Conservation (phyloP, 805 yeast species). For the Henningerozyma blattae region DNA sequence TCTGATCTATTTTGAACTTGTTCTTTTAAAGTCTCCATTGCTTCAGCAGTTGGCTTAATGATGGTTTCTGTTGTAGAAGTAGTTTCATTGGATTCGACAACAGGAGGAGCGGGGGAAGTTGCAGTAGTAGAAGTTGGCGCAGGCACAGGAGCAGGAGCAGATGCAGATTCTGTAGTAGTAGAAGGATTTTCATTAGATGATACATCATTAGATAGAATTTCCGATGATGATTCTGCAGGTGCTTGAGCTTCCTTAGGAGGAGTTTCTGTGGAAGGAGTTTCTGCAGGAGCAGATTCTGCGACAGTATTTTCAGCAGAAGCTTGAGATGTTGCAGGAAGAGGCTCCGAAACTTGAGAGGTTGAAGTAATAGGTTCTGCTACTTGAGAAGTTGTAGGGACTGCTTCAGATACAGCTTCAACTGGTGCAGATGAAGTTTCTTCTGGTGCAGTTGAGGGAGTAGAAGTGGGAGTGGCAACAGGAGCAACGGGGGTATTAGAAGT, state of each 20-base stretch:
- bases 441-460: background rate
- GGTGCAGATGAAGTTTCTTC: background rate
- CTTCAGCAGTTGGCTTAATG: slow-evolving; percentile 26
- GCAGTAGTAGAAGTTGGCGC: slow-evolving; percentile 1
- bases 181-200: background rate
- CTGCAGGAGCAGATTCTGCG: slow-evolving; percentile 2
- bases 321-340: slow-evolving; percentile 2
- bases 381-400: slow-evolving; percentile 4
- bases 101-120: background rate
- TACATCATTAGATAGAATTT: background rate
- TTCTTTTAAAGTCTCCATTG: slow-evolving; percentile 29
- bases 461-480: background rate
- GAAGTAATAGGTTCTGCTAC: slow-evolving; percentile 3
- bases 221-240: background rate
- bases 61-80: slow-evolving; percentile 8
- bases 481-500: background rate
- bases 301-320: slow-evolving; percentile 1
- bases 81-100: slow-evolving; percentile 1
- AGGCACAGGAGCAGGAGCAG: slow-evolving; percentile 1
- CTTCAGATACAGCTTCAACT: slow-evolving; percentile 1
- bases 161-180: slow-evolving; percentile 1
- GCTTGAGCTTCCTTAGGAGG: background rate
- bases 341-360: background rate
- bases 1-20: slow-evolving; percentile 30
- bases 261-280: slow-evolving; percentile 1